Percentiles rank a stretch among this genome's conserved stretches.
Conservation (phyloP, 23 red algal genomes). For the Gracilaria gracilis region DNA sequence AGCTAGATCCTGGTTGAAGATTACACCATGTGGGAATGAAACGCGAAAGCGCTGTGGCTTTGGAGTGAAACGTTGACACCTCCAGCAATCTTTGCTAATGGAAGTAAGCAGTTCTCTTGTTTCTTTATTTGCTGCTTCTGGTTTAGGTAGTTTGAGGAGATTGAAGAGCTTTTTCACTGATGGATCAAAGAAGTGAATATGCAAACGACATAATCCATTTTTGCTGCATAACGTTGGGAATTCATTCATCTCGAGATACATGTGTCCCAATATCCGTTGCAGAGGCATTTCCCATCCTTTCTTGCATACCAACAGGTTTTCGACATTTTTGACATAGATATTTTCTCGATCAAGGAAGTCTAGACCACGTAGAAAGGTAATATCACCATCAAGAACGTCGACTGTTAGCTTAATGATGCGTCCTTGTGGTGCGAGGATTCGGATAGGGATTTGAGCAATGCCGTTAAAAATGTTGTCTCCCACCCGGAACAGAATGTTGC, state of each 20-base stretch:
- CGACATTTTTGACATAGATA: background rate
- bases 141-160: constrained; percentile 17
- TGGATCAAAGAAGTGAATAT: constrained; percentile 32
- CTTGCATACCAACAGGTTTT: no score
- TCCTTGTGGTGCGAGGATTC: background rate
- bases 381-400: background rate
- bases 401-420: no score
- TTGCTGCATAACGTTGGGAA: background rate
- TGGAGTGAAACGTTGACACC: constrained; percentile 27
- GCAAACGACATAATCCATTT: background rate
- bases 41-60: constrained; percentile 27
- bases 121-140: background rate
- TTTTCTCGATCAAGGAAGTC: background rate
- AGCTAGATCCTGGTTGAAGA: constrained; percentile 37
- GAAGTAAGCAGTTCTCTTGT: background rate
- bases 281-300: background rate
- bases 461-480: background rate
- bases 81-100: background rate
- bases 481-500: background rate
- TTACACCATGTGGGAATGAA: background rate
- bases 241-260: background rate
- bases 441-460: background rate
- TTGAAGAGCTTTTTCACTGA: constrained; percentile 31
- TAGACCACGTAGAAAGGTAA: background rate
- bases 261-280: background rate